These are phyloP conservation scores for Zoysia japonica DNA, from an alignment of 176 grass and related monocot species.

Conservation along the genomic window DNA sequence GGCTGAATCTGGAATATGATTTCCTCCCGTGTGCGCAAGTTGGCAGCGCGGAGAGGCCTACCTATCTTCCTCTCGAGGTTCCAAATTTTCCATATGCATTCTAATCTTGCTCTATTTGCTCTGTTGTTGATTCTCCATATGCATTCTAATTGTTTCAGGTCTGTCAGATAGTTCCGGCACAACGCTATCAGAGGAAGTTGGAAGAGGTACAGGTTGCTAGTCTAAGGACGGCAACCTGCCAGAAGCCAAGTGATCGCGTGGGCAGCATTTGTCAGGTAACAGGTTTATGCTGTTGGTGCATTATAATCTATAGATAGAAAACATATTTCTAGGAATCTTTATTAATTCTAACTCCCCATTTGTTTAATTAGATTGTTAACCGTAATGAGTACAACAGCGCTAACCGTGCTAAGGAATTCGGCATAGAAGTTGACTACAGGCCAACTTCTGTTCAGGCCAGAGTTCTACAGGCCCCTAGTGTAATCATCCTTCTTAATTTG, in stretches of 20 bases:
- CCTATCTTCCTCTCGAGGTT: constrained; percentile 86
- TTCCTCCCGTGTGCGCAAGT: constrained; percentile 68
- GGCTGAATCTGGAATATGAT: constrained; percentile 36
- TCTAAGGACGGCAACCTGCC: constrained; percentile 44
- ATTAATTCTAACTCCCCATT: constrained; percentile 8
- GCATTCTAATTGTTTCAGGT: constrained; percentile 36
- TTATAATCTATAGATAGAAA: not conserved
- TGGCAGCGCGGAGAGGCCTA: constrained; percentile 57
- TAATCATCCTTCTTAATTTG: constrained; percentile 23
- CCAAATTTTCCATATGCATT: constrained; percentile 16
- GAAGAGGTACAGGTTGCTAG: constrained; percentile 36
- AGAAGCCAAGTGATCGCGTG: constrained; percentile 38
- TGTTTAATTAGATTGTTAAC: constrained; percentile 40
- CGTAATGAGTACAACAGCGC: constrained; percentile 50
- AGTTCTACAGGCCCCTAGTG: constrained; percentile 53
- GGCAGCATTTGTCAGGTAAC: constrained; percentile 17
- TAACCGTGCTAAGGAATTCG: constrained; percentile 63
- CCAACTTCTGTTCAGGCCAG: constrained; percentile 56
- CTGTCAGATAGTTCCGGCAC: constrained; percentile 62
- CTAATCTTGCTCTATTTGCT: not conserved
- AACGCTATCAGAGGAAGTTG: constrained; percentile 64
- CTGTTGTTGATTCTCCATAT: constrained; percentile 13
- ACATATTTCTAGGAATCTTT: constrained; percentile 10
- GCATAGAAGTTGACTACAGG: constrained; percentile 53
- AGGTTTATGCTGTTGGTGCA: constrained; percentile 25